Percentiles rank a stretch among this genome's conserved stretches.
These are phyloP conservation scores for Mediolabrus comicus DNA, from an alignment of 108 stramenopile genomes.

Conservation along the genomic window DNA sequence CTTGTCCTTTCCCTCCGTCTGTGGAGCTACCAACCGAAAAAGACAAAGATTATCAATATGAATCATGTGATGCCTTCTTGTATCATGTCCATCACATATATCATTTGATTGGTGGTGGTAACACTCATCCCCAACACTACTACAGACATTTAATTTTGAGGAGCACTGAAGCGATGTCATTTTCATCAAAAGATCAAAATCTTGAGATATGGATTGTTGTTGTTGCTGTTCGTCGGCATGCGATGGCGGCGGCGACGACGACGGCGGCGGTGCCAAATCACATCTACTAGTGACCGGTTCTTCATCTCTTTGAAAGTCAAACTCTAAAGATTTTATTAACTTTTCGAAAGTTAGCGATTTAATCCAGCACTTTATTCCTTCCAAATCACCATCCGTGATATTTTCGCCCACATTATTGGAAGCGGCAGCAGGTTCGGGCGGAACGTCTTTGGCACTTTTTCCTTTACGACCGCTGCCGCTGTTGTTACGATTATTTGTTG, in stretches of 20 bases:
- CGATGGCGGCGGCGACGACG: too few relatives aligned
- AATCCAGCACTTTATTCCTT: constrained; percentile 30
- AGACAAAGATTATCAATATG: constrained; percentile 5
- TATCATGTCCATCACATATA: constrained; percentile 1
- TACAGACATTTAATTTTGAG: not conserved
- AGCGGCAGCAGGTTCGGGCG: not conserved
- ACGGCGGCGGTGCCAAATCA: not conserved
- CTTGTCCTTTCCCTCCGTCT: constrained; percentile 1
- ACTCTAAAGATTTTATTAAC: constrained; percentile 24
- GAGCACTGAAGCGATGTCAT: constrained; percentile 17
- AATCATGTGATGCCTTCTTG: not conserved
- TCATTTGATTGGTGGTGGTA: not conserved
- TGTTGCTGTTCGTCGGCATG: not conserved
- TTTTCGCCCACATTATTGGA: not conserved
- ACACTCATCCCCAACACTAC: not conserved
- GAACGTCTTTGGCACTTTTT: not conserved
- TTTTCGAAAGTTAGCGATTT: constrained; percentile 23
- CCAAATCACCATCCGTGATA: constrained; percentile 6
- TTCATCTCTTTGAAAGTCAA: constrained; percentile 11
- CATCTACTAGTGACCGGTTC: not conserved
- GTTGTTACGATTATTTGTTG: too few relatives aligned
- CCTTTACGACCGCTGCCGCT: not conserved
- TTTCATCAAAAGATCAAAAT: constrained; percentile 22
- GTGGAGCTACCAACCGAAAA: constrained; percentile 23
- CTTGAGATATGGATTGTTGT: constrained; percentile 2